Percentiles rank a stretch among this genome's conserved stretches.
Evolutionary conservation across 768 basidiomycete genomes (phyloP).

Genomic region (Collybia sordida): DNA sequence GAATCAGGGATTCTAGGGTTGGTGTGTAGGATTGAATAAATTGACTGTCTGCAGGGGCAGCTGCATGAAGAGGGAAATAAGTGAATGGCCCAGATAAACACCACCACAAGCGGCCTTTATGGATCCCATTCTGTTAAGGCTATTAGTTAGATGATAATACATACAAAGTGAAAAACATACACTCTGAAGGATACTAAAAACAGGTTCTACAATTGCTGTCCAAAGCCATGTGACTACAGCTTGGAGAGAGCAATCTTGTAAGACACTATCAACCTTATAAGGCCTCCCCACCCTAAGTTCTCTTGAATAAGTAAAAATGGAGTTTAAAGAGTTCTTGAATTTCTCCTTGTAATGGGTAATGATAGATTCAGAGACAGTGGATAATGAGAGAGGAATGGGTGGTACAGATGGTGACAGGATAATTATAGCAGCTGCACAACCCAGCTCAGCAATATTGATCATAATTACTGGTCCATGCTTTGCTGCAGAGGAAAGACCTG

Average conservation of each 20-base stretch:
- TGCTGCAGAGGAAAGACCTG: not conserved
- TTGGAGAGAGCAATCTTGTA: conserved; percentile 1
- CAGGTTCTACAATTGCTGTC: conserved; percentile 17
- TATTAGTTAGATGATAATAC: no score
- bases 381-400: conserved; percentile 17
- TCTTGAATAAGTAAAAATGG: no score
- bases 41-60: no score
- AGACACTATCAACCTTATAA: not conserved
- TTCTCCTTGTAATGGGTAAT: conserved; percentile 3
- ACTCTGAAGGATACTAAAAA: not conserved
- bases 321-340: conserved; percentile 3
- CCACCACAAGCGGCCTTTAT: conserved; percentile 11
- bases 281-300: not conserved
- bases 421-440: conserved; percentile 22
- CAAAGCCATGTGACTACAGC: conserved; percentile 19
- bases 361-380: no score
- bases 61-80: no score
- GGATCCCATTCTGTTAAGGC: not conserved
- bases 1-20: no score
- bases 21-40: no score
- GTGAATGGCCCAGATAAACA: no score
- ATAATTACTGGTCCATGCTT: conserved; percentile 15
- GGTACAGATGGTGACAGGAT: conserved; percentile 8
- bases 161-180: no score
- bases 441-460: conserved; percentile 16